Evolutionary conservation across 164 flowering plant species (phyloP), one percentile per base, ranked within the genome.

Genomic region (Saururus chinensis): DNA sequence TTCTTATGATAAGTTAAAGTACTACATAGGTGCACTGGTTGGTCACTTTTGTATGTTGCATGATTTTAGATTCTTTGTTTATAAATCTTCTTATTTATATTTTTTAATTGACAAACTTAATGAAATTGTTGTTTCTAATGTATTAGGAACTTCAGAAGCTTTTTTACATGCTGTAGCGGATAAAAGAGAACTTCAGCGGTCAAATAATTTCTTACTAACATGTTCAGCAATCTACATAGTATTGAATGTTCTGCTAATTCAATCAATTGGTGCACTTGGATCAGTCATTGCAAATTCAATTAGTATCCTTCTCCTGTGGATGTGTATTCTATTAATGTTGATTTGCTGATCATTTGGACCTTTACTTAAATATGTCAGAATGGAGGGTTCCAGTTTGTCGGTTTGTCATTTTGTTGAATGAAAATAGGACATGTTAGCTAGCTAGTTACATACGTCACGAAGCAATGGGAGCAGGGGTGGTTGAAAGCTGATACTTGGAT

Each of bases 91-190:
- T 19, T 30, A 1, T 35, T 57, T 4, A 4, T 2, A 7, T 30
- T 9, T 57, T 14, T 17, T 35, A 12, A 57, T 30, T 57, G 4
- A 25, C 9, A 30, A 57, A 57, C 20, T 4, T 45, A 24, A 48
- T 59, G 51, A n/a, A 20, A 21, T 41, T 19, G 37, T 42, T 57
- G 26, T 52, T 24, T 48, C 24, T 53, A 53, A 60, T 78, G 64
- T 35, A 56, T 57, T 84, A 93, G 99, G 99, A 57, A 95, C 97
- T 66, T 85, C 99, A 49, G 99, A 95, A 77, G 97, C 97, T 70
- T 91, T 95, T 81, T 75, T 95, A 55, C 96, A 91, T 74, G 96
- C 99, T 17, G 90, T 88, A 69, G 99, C 96, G 35, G 73, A 76
- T 4, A 86, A 95, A 79, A 67, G 69, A 59, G 84, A 91, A 72